Base-by-base conservation (phyloP, 2,329 filamentous ascomycete species). In the Neophaeococcomyces mojaviensis region DNA sequence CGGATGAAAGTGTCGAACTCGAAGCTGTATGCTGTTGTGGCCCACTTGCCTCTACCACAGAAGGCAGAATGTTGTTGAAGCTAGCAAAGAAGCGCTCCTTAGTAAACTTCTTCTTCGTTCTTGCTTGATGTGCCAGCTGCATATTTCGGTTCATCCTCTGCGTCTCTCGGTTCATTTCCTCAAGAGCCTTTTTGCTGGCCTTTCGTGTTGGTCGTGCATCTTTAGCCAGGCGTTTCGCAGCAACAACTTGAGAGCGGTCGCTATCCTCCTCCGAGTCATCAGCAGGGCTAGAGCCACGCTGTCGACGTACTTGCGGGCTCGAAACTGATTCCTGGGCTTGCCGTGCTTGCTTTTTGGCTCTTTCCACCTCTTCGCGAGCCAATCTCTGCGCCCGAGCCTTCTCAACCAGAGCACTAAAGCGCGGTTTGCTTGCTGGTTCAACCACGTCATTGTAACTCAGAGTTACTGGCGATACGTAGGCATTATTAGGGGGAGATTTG, bases 131-230 rank as follows among this genome's bases (percentile, higher is more conserved):
- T 1, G 86, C 80, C 39, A 98, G 76, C 64, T 97, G 90, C 78
- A 95, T 86, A 60, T 85, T 94, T 54, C 92, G 78, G 55, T 79
- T 83, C 68, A 98, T 79, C 24, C 92, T 81, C 68, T 98, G 92
- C 1, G 90, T 96, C 66, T 98, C 92, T 48, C 88, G 79, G 57
- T 85, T 84, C 84, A 98, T 96, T 56, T 97, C 90, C 61, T 96
- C 87, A 34, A 96, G 64, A 0, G 92, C 92, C 67, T 88, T 96
- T 69, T 90, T 97, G 69, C 89, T 90, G 0, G 92, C 89, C 62
- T 92, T 94, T 10, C 92, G 79, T 8, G 78, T 76, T 4, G 88
- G 82, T 3, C 83, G 79, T 20, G 76, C 72, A 26, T 51, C 46
- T 34, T 48, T 51, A 0, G 84, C 86, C 36, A 92, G 68, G 51